Conservation (phyloP, 75 land plant genomes). For the Cunninghamia lanceolata region DNA sequence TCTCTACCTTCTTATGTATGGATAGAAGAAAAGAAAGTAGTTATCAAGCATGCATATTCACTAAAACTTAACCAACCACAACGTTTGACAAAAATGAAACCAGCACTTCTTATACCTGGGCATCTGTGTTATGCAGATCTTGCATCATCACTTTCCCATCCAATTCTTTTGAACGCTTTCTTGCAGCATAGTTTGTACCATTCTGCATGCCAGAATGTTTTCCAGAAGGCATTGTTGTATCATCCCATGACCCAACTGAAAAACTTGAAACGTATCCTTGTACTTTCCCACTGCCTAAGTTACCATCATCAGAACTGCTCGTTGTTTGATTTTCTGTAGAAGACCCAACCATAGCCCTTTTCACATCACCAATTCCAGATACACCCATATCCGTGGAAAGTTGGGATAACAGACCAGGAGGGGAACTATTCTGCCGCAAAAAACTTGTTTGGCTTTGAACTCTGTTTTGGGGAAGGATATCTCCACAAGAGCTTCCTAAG, state of each 20-base stretch:
- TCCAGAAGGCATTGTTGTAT: conserved; percentile 25
- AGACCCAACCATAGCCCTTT: conserved; percentile 3
- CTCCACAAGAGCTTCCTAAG: conserved; percentile 11
- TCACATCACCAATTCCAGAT: conserved; percentile 11
- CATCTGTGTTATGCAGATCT: conserved; percentile 17
- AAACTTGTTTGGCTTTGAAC: conserved; percentile 30
- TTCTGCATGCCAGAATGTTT: conserved; percentile 11
- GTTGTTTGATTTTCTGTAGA: conserved; percentile 12
- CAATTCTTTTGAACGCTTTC: conserved; percentile 28
- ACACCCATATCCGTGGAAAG: conserved; percentile 34
- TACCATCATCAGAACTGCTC: conserved; percentile 23
- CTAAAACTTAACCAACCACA: neutral
- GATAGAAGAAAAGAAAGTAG: neutral
- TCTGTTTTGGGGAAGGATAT: conserved; percentile 11
- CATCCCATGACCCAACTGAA: conserved; percentile 45
- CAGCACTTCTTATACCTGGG: conserved; percentile 8
- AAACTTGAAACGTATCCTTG: conserved; percentile 30
- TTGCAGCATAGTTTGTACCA: conserved; percentile 6
- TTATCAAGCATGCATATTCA: neutral
- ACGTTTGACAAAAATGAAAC: neutral
- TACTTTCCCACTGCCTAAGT: conserved; percentile 20
- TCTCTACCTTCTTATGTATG: conserved; percentile 7
- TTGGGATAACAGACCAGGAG: conserved; percentile 41
- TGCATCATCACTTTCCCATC: conserved; percentile 20
- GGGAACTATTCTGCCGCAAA: conserved; percentile 27